Evolutionary conservation across 345 rosid genomes (phyloP), one percentile per base, ranked within the genome.

Genomic region (Rhizophora apiculata): DNA sequence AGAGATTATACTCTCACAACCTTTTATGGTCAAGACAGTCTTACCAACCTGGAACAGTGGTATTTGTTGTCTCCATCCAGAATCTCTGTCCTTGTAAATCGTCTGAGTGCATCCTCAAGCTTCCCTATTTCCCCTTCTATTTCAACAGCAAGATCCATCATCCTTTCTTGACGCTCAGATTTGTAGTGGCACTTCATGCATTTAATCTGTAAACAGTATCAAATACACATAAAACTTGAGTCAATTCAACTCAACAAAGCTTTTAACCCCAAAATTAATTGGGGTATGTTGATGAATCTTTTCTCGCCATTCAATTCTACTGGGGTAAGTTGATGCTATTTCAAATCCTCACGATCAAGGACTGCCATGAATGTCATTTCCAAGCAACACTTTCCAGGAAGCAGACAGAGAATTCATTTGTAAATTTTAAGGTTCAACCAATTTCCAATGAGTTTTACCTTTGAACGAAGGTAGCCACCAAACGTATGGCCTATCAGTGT

Each of bases 111-210:
- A 73, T 89, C 98, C 78, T 96, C 99, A 65, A 96, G 86, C 75
- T 85, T 90, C 63, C 82, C 85, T 72, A 92, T 82, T 67, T 87
- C 95, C 63, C 99, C 98, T 68, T 83, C 97, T 69, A 92, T 90
- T 85, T 96, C 99, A 78, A 96, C 94, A 5, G 99, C 85, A 64
- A 96, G 88, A 83, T 96, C 98, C 98, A 96, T 96, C 87, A 96
- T 92, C 82, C 90, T 85, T 84, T 96, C 99, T 24, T 76, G 87
- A 72, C 84, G 81, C 75, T 88, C 99, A 46, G 96, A 92, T 73
- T 90, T 96, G 71, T 83, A 86, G 63, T 81, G 87, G 74, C 99
- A 96, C 73, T 85, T 96, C 85, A 85, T 79, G 88, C 99, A 96
- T 82, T 83, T 82, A 72, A 96, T 90, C 99, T 96, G 78, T 34